phyloP scores from a whole-genome alignment of 768 basidiomycete species.

The Trametes meyenii region DNA sequence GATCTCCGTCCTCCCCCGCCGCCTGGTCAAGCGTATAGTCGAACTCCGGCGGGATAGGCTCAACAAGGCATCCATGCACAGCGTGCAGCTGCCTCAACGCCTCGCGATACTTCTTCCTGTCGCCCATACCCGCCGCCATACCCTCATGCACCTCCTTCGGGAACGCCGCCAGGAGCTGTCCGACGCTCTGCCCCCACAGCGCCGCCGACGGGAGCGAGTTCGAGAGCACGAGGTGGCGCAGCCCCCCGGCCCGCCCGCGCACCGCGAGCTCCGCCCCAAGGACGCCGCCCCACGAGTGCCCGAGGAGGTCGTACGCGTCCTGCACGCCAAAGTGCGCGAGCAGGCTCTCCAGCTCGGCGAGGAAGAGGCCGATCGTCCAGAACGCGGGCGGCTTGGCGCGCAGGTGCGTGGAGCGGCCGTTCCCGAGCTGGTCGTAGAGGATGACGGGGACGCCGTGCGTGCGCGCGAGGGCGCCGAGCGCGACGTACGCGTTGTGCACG shows the following conservation, averaged over 20 bases:
- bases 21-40: slow-evolving; percentile 35
- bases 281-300: slow-evolving; percentile 64
- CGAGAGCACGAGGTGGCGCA: slow-evolving; percentile 46
- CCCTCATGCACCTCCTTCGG: slow-evolving; percentile 44
- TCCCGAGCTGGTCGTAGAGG: slow-evolving; percentile 57
- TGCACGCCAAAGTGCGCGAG: slow-evolving; percentile 44
- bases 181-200: slow-evolving; percentile 44
- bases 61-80: slow-evolving; percentile 44
- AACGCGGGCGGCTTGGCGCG: slow-evolving; percentile 39
- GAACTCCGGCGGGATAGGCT: slow-evolving; percentile 47
- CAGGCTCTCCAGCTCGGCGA: slow-evolving; percentile 56
- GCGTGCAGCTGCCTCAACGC: slow-evolving; percentile 46
- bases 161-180: slow-evolving; percentile 42
- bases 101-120: slow-evolving; percentile 44
- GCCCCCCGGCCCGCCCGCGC: slow-evolving; percentile 42
- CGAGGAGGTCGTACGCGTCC: slow-evolving; percentile 47
- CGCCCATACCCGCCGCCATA: slow-evolving; percentile 44
- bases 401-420: slow-evolving; percentile 47
- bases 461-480: slow-evolving; percentile 41
- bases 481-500: slow-evolving; percentile 44
- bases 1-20: slow-evolving; percentile 39
- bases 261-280: slow-evolving; percentile 46
- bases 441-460: slow-evolving; percentile 42
- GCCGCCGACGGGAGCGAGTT: slow-evolving; percentile 48
- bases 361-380: slow-evolving; percentile 54